Conservation (phyloP, 129 eudicot species). For the Artemisia argyi region DNA sequence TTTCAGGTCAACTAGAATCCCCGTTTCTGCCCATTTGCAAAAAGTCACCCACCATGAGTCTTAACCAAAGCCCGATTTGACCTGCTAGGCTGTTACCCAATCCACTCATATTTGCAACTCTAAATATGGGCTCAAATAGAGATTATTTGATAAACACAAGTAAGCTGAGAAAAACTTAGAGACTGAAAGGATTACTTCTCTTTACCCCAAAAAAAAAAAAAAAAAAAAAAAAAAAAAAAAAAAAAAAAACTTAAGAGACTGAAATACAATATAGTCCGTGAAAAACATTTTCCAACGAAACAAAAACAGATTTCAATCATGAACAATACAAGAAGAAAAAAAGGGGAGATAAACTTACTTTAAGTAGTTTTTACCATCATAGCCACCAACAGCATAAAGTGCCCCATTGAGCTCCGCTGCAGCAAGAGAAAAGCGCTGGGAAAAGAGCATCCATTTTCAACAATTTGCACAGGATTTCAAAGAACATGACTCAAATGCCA, state of each 20-base stretch:
- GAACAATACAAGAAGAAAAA: neutral
- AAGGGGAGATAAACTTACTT: conserved; percentile 35
- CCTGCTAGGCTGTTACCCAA: neutral
- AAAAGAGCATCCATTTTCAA: neutral
- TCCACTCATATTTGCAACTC: no score
- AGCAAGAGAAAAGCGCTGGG: conserved; percentile 79
- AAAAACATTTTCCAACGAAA: no score
- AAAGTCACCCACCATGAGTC: neutral
- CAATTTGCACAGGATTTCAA: neutral
- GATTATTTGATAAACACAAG: no score
- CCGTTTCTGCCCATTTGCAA: no score
- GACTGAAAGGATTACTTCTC: no score
- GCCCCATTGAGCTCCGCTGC: conserved; percentile 79
- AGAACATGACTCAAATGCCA: neutral
- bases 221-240: no score
- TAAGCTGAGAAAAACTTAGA: no score
- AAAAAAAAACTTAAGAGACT: no score
- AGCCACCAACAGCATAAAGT: conserved; percentile 89
- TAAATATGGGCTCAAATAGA: no score
- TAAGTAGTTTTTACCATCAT: conserved; percentile 67
- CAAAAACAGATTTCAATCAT: conserved; percentile 6
- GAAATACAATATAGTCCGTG: no score
- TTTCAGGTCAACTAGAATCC: no score
- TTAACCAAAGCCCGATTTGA: neutral
- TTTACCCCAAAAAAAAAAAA: no score